Evolutionary conservation across 768 basidiomycete genomes (phyloP), one percentile per base, ranked within the genome.

Genomic region (Leccinum imitatum): DNA sequence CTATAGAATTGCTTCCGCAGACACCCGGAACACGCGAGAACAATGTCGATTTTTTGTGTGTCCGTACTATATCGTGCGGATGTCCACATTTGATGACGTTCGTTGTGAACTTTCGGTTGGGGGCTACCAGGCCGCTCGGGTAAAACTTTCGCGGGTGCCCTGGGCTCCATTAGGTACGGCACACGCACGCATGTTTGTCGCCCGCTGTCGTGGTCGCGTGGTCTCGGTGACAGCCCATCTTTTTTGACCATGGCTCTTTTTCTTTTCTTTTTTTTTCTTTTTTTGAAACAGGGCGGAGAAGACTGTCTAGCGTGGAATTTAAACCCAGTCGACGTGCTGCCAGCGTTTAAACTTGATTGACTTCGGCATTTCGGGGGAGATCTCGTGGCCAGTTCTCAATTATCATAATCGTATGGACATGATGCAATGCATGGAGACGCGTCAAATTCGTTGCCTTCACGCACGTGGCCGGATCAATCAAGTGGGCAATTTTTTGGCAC

Each of bases 71-170:
- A 17, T 21, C 19, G 19, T 21, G 46, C 19, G 17, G 39, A n/a
- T 41, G 39, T 46, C 10, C 19, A 46, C 19, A 46, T 21, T 21
- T 46, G 19, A 46, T 46, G 44, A 46, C 19, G 19, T 46, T 21
- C 19, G 44, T 21, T 46, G 44, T 46, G 11, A 46, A 46, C 5
- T 37, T 14, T 46, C n/a, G 44, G 11, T 19, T 19, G 19, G 44
- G n/a, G 11, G 19, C 19, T 37, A 37, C 14, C 15, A 46, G 19
- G 19, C 11, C 54, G 46, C 56, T 54, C 51, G 35, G 37, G 23
- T 41, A 53, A 59, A 68, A 70, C 60, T 60, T 71, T 69, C 68
- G 68, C 68, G 68, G 68, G 48, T 69, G 55, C 25, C 19, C 21
- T 17, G 21, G 59, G 33, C 60, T 61, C 58, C 61, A 60, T 63